These are phyloP conservation scores for Nakazawaea ambrosiae DNA, from an alignment of 805 yeast species.

Conservation along the genomic window DNA sequence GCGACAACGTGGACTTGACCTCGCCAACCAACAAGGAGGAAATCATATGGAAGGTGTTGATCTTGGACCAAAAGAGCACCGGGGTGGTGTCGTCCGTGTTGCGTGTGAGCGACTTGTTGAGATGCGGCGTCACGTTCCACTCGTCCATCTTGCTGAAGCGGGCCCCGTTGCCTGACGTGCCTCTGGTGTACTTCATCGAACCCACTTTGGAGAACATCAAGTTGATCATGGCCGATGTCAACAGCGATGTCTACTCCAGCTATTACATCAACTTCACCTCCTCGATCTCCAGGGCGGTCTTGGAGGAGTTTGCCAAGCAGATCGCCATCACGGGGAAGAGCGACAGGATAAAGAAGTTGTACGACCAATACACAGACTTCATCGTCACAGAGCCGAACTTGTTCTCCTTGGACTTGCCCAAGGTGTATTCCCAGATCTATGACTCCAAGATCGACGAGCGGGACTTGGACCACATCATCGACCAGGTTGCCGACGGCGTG, in stretches of 20 bases:
- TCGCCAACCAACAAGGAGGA: slow-evolving; percentile 55
- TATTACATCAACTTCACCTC: slow-evolving; percentile 85
- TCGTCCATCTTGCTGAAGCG: slow-evolving; percentile 64
- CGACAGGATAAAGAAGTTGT: slow-evolving; percentile 74
- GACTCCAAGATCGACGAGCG: slow-evolving; percentile 69
- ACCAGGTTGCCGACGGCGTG: slow-evolving; percentile 68
- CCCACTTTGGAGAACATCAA: slow-evolving; percentile 77
- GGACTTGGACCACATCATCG: slow-evolving; percentile 61
- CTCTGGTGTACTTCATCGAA: slow-evolving; percentile 85
- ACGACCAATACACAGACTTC: slow-evolving; percentile 89
- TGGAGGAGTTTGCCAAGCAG: slow-evolving; percentile 83
- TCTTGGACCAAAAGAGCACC: slow-evolving; percentile 76
- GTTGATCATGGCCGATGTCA: slow-evolving; percentile 64
- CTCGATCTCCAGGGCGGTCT: slow-evolving; percentile 62
- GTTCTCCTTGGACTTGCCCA: slow-evolving; percentile 66
- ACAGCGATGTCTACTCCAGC: slow-evolving; percentile 67
- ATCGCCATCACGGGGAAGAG: slow-evolving; percentile 71
- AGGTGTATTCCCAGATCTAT: slow-evolving; percentile 63
- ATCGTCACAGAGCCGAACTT: slow-evolving; percentile 89
- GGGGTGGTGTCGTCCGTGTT: slow-evolving; percentile 86
- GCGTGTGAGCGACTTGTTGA: slow-evolving; percentile 82
- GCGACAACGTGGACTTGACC: slow-evolving; percentile 42
- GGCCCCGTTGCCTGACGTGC: slow-evolving; percentile 88
- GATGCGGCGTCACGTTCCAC: slow-evolving; percentile 90
- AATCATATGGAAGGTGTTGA: slow-evolving; percentile 84